phyloP scores from a whole-genome alignment of 441 rosid species.

The Aquilaria agallochum region DNA sequence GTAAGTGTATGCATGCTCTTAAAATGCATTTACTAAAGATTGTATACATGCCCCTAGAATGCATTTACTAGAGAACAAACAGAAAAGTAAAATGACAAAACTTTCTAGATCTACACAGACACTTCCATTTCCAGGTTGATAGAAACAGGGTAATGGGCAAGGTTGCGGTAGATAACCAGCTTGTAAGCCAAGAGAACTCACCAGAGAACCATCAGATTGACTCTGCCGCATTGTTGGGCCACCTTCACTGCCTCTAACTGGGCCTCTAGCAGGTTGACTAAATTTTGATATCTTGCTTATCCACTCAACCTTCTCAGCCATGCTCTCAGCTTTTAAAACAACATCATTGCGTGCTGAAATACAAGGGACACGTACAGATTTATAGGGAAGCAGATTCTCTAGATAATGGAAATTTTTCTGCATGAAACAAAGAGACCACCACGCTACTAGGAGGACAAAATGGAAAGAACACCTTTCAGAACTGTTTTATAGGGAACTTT shows the following conservation, averaged over 20 bases:
- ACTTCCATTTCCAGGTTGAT: too few relatives aligned
- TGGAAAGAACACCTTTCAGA: conserved; percentile 46
- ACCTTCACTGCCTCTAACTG: conserved; percentile 35
- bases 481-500: conserved; percentile 64
- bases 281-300: conserved; percentile 54
- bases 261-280: conserved; percentile 50
- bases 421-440: not conserved
- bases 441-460: not conserved
- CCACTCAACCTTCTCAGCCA: conserved; percentile 65
- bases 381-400: too few relatives aligned
- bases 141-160: too few relatives aligned
- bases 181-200: conserved; percentile 22
- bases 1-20: too few relatives aligned
- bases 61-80: too few relatives aligned
- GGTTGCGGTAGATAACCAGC: too few relatives aligned
- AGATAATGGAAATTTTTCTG: too few relatives aligned
- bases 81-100: too few relatives aligned
- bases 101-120: too few relatives aligned
- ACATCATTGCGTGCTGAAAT: conserved; percentile 69
- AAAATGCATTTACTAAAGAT: too few relatives aligned
- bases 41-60: too few relatives aligned
- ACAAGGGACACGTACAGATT: conserved; percentile 3
- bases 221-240: conserved; percentile 51
- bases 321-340: conserved; percentile 60
- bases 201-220: conserved; percentile 69